Conservation (phyloP, 768 basidiomycete species). For the Tylopilus vinaceipallidus region DNA sequence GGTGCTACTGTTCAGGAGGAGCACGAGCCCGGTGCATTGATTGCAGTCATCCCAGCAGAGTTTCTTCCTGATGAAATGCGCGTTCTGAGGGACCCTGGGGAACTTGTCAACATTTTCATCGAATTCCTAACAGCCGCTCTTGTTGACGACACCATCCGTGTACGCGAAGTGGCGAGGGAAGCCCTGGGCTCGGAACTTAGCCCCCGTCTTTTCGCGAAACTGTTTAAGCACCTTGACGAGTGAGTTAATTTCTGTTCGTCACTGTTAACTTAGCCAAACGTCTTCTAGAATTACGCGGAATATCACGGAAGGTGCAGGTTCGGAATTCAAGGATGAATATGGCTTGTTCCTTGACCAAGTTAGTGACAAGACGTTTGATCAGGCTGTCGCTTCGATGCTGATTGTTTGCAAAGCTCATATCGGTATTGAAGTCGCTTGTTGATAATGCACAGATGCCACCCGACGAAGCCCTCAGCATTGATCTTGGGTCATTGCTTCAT, state of each 20-base stretch:
- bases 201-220: constrained; percentile 59
- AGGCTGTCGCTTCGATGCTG: constrained; percentile 3
- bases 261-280: background rate
- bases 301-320: constrained; percentile 46
- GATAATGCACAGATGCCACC: constrained; percentile 61
- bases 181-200: constrained; percentile 80
- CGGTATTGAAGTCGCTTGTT: constrained; percentile 74
- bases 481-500: constrained; percentile 59
- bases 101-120: constrained; percentile 65
- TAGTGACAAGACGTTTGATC: constrained; percentile 5
- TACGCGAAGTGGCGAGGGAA: constrained; percentile 79
- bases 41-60: constrained; percentile 51
- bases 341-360: constrained; percentile 75
- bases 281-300: constrained; percentile 46
- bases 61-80: constrained; percentile 73
- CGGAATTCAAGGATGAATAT: constrained; percentile 39
- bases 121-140: constrained; percentile 67
- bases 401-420: constrained; percentile 53
- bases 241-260: constrained; percentile 36
- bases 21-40: constrained; percentile 48
- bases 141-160: constrained; percentile 56
- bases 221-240: constrained; percentile 75
- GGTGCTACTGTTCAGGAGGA: constrained; percentile 60
- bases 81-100: constrained; percentile 54
- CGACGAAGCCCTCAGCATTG: constrained; percentile 61